phyloP scores from a whole-genome alignment of 179 eudicot genomes.

The Heliamphora pulchella region DNA sequence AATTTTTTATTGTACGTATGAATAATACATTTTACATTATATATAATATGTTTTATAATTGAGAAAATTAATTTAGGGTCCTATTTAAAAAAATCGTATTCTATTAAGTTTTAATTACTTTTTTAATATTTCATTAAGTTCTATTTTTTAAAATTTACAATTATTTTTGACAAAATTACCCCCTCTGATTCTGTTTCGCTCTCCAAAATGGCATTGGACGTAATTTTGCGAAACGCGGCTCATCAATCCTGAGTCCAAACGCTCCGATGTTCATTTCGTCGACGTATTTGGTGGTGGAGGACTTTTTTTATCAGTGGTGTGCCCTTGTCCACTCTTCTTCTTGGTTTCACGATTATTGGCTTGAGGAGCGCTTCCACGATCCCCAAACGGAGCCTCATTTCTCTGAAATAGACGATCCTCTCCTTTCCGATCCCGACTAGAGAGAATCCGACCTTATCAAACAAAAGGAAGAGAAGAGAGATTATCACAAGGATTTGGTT shows the following conservation, averaged over 20 bases:
- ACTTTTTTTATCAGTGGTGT: slow-evolving; percentile 63
- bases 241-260: slow-evolving; percentile 45
- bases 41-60: too few relatives aligned
- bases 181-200: too few relatives aligned
- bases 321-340: slow-evolving; percentile 46
- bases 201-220: slow-evolving; percentile 24
- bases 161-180: too few relatives aligned
- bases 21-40: too few relatives aligned
- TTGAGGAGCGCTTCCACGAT: slow-evolving; percentile 42
- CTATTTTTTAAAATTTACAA: too few relatives aligned
- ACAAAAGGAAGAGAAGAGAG: slow-evolving; percentile 26
- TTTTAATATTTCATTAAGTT: too few relatives aligned
- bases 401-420: slow-evolving; percentile 15
- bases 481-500: slow-evolving; percentile 27
- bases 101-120: too few relatives aligned
- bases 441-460: slow-evolving; percentile 13
- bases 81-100: too few relatives aligned
- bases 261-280: slow-evolving; percentile 57
- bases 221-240: slow-evolving; percentile 12
- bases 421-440: slow-evolving; percentile 25
- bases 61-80: too few relatives aligned
- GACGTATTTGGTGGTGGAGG: slow-evolving; percentile 46
- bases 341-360: slow-evolving; percentile 60
- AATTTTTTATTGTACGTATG: too few relatives aligned
- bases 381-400: slow-evolving; percentile 23